Conservation (phyloP, 257 asterid genomes). For the Gentiana straminea region DNA sequence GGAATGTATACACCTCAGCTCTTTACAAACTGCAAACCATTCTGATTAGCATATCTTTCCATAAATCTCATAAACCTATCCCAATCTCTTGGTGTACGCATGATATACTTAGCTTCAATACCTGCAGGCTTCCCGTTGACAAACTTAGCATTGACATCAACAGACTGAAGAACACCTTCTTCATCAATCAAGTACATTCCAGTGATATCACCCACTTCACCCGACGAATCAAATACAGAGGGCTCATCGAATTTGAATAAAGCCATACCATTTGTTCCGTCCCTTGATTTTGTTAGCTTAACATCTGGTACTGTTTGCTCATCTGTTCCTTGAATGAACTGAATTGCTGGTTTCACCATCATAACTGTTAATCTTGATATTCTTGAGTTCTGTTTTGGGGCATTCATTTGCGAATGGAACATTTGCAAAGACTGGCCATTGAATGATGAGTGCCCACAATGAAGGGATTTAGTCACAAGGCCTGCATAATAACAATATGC, state of each 20-base stretch:
- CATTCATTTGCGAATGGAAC: slow-evolving; percentile 23
- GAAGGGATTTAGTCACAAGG: slow-evolving; percentile 25
- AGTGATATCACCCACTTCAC: slow-evolving; percentile 81
- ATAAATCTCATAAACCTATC: slow-evolving; percentile 98
- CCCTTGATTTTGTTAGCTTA: slow-evolving; percentile 81
- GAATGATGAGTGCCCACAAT: slow-evolving; percentile 48
- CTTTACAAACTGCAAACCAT: slow-evolving; percentile 64
- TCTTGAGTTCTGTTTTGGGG: slow-evolving; percentile 11
- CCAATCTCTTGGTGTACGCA: slow-evolving; percentile 81
- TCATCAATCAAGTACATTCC: slow-evolving; percentile 96
- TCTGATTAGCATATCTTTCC: slow-evolving; percentile 76
- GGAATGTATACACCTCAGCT: slow-evolving; percentile 32
- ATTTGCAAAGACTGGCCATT: slow-evolving; percentile 42
- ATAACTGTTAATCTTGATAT: slow-evolving; percentile 22
- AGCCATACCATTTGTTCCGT: slow-evolving; percentile 88
- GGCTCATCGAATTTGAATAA: slow-evolving; percentile 70
- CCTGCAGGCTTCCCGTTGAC: slow-evolving; percentile 94
- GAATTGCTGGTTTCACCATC: slow-evolving; percentile 80
- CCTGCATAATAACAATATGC: slow-evolving; percentile 23
- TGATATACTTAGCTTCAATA: slow-evolving; percentile 76
- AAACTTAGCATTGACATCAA: slow-evolving; percentile 78
- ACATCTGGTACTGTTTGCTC: slow-evolving; percentile 90
- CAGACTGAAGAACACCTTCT: slow-evolving; percentile 81
- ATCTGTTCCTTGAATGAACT: slow-evolving; percentile 83
- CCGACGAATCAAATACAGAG: slow-evolving; percentile 83